Conservation (phyloP, 441 rosid genomes). For the Flueggea neowawraea region DNA sequence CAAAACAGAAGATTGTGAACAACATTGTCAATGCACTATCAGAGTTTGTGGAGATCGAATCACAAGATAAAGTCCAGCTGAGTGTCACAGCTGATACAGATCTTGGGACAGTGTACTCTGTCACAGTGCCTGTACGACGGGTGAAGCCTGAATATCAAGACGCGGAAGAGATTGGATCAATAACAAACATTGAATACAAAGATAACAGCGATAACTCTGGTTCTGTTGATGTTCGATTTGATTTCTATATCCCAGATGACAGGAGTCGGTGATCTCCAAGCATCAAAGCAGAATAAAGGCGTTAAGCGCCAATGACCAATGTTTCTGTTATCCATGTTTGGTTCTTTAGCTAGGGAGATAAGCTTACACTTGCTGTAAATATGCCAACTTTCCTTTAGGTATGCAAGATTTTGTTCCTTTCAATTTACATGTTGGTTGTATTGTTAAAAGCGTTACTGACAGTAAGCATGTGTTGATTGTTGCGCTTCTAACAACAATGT, state of each 20-base stretch:
- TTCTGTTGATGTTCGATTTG: conserved; percentile 87
- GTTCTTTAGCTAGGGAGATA: no score
- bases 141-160: conserved; percentile 87
- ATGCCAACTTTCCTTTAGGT: no score
- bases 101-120: conserved; percentile 91
- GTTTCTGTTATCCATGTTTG: no score
- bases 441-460: no score
- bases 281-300: neutral
- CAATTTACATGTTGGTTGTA: no score
- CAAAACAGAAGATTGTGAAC: conserved; percentile 83
- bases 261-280: conserved; percentile 15
- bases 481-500: no score
- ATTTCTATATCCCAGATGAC: conserved; percentile 85
- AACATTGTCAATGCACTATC: conserved; percentile 81
- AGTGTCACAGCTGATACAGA: conserved; percentile 84
- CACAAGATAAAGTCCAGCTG: conserved; percentile 97
- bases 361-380: no score
- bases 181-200: conserved; percentile 74
- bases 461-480: no score
- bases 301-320: no score
- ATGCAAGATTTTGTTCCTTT: no score
- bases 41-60: conserved; percentile 95
- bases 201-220: conserved; percentile 71
- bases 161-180: conserved; percentile 53
- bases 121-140: conserved; percentile 88